Evolutionary conservation across 1,284 basidiomycete genomes (phyloP).

Genomic region (Cutaneotrichosporon cyanovorans): DNA sequence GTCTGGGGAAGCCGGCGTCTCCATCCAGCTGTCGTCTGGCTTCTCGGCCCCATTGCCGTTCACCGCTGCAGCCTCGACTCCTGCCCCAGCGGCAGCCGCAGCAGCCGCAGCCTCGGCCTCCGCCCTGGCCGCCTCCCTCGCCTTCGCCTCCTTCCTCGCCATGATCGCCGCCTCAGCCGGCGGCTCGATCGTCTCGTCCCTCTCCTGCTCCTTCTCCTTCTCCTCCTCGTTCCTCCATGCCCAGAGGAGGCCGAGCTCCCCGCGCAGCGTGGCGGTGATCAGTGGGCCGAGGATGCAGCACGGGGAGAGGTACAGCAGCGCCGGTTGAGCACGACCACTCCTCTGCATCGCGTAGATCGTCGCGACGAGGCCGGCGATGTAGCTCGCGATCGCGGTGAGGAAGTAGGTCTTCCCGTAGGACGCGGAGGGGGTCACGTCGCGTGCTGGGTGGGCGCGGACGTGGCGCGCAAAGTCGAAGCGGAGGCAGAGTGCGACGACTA

Average conservation of each 20-base stretch:
- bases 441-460: slow-evolving; percentile 18
- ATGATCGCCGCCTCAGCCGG: slow-evolving; percentile 31
- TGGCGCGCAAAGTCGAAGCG: slow-evolving; percentile 66
- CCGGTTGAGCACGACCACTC: slow-evolving; percentile 76
- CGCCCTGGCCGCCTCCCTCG: slow-evolving; percentile 2
- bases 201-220: slow-evolving; percentile 18
- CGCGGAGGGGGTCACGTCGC: slow-evolving; percentile 26
- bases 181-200: slow-evolving; percentile 33
- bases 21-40: slow-evolving; percentile 42
- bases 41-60: slow-evolving; percentile 3
- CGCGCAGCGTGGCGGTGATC: slow-evolving; percentile 36
- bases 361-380: slow-evolving; percentile 64
- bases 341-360: slow-evolving; percentile 87
- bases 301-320: slow-evolving; percentile 72
- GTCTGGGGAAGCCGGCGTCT: slow-evolving; percentile 5
- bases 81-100: no score
- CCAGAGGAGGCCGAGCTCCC: slow-evolving; percentile 40
- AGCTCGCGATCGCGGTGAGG: slow-evolving; percentile 60
- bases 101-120: slow-evolving; percentile 1
- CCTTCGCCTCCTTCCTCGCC: slow-evolving; percentile 20
- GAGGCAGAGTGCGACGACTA: slow-evolving; percentile 78
- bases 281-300: slow-evolving; percentile 50
- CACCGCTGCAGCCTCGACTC: not conserved
- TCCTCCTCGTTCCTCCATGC: slow-evolving; percentile 31
- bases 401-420: slow-evolving; percentile 72